These are phyloP conservation scores for Scedosporium apiospermum DNA, from an alignment of 2,329 filamentous ascomycete genomes.

Conservation along the genomic window DNA sequence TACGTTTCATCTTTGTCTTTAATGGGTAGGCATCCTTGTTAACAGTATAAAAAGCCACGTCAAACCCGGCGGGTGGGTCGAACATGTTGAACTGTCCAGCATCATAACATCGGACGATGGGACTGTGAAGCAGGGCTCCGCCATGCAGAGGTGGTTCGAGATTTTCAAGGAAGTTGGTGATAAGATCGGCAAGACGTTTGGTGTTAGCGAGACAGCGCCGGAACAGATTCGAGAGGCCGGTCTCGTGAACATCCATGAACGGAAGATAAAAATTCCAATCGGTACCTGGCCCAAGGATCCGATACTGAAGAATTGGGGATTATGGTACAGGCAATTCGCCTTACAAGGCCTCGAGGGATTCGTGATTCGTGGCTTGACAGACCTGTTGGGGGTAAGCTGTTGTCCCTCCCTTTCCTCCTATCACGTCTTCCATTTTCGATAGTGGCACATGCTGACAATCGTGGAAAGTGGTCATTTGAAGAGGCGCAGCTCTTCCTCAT, in stretches of 20 bases:
- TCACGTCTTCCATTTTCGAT: constrained; percentile 11
- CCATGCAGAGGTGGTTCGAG: background rate
- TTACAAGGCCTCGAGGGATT: background rate
- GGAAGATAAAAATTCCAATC: background rate
- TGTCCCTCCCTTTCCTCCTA: background rate
- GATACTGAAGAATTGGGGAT: background rate
- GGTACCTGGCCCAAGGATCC: background rate
- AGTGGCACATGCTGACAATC: no score
- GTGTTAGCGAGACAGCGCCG: background rate
- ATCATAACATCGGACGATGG: background rate
- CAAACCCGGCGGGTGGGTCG: constrained; percentile 30
- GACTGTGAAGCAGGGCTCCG: background rate
- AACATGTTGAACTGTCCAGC: background rate
- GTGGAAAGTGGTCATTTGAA: no score
- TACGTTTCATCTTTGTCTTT: constrained; percentile 16
- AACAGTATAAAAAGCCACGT: constrained; percentile 16
- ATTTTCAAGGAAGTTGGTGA: background rate
- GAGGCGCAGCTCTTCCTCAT: no score
- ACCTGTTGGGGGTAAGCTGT: background rate
- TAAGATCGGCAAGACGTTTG: background rate
- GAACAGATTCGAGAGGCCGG: background rate
- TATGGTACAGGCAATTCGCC: background rate
- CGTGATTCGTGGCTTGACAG: background rate
- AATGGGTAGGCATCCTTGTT: background rate
- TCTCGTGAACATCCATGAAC: background rate